These are phyloP conservation scores for Solanum bulbocastanum DNA, from an alignment of 257 asterid genomes.

Conservation along the genomic window DNA sequence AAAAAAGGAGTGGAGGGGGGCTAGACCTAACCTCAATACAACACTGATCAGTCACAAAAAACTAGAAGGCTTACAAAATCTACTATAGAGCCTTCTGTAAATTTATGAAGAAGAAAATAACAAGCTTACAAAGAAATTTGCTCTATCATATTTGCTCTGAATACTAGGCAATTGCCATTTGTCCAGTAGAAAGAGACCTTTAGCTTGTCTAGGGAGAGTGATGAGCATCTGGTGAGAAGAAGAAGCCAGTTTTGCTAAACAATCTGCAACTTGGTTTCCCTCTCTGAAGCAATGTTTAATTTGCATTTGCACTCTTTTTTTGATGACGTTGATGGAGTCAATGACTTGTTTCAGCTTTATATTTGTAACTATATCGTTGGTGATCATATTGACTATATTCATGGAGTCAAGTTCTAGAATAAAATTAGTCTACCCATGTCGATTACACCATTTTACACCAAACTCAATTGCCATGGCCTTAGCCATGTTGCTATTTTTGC, in stretches of 20 bases:
- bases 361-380: too few relatives aligned
- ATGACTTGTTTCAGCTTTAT: too few relatives aligned
- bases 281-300: background rate
- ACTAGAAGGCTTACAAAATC: background rate
- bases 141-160: background rate
- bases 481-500: background rate
- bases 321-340: background rate
- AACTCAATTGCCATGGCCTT: background rate
- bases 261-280: background rate
- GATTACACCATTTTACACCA: background rate
- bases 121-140: background rate
- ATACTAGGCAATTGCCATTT: background rate
- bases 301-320: background rate
- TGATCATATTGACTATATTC: too few relatives aligned
- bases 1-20: too few relatives aligned
- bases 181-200: background rate
- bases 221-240: background rate
- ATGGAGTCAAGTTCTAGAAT: background rate
- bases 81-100: too few relatives aligned
- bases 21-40: too few relatives aligned
- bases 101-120: too few relatives aligned
- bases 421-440: background rate
- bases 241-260: background rate
- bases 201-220: background rate
- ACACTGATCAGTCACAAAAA: too few relatives aligned